Percentiles rank a stretch among this genome's conserved stretches.
phyloP scores from a whole-genome alignment of 2,329 filamentous ascomycete genomes.

The Bipolaris sorokiniana region DNA sequence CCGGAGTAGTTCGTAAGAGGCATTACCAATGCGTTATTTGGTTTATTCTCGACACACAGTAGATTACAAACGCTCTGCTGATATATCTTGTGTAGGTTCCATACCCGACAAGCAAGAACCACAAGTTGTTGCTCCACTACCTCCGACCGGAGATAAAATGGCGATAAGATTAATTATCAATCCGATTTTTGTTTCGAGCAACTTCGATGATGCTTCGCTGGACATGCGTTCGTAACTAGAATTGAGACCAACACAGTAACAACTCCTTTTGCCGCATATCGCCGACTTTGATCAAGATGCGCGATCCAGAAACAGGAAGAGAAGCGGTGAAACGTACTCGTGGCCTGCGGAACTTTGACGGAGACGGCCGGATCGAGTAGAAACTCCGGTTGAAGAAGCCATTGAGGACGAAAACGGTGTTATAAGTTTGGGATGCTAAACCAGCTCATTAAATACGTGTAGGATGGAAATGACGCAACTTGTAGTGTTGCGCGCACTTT shows the following conservation, averaged over 20 bases:
- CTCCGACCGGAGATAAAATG: neutral
- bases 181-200: neutral
- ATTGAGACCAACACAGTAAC: neutral
- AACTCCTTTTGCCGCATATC: neutral
- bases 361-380: neutral
- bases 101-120: no score
- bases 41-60: no score
- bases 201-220: neutral
- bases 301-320: neutral
- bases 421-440: neutral
- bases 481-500: neutral
- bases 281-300: neutral
- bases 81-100: no score
- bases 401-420: neutral
- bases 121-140: no score
- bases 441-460: neutral
- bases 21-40: no score
- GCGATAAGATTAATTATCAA: neutral
- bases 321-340: neutral
- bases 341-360: neutral
- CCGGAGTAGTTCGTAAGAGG: no score
- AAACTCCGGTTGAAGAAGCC: neutral
- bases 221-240: neutral
- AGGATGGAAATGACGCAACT: neutral
- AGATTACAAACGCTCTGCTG: no score